Conservation (phyloP, 139 green algal species). For the Tetraselmis chui region DNA sequence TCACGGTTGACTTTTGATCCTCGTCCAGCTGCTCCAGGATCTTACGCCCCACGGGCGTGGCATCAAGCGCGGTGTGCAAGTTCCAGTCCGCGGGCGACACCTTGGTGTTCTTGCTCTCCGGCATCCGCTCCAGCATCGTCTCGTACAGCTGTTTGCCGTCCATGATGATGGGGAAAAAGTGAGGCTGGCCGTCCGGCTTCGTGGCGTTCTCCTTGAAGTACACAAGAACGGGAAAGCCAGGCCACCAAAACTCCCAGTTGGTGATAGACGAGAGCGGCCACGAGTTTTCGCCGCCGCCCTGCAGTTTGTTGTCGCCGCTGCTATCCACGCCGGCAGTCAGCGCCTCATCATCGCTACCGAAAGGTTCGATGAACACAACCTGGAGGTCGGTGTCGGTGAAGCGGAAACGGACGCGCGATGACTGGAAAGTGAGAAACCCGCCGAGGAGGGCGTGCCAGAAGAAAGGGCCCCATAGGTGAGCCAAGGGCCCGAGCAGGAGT, state of each 20-base stretch:
- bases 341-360: neutral
- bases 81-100: no score
- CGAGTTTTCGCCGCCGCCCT: slow-evolving; percentile 19
- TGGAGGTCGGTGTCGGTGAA: slow-evolving; percentile 6
- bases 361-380: slow-evolving; percentile 17
- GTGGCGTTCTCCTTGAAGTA: slow-evolving; percentile 53
- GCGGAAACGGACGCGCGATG: no score
- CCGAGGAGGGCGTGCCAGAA: no score
- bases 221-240: slow-evolving; percentile 38
- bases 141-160: slow-evolving; percentile 11
- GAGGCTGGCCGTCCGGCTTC: slow-evolving; percentile 38
- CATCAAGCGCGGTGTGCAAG: no score
- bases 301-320: slow-evolving; percentile 13
- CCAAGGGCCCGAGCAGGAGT: no score
- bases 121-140: neutral
- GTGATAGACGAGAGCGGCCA: slow-evolving; percentile 29
- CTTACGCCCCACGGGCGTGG: no score
- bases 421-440: no score
- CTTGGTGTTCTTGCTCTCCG: neutral
- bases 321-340: neutral
- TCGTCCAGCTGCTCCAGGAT: no score
- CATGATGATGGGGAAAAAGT: slow-evolving; percentile 20
- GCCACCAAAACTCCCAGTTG: slow-evolving; percentile 53
- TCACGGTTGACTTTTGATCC: no score
- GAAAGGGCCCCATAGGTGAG: no score